Evolutionary conservation across 805 yeast species (phyloP).

Genomic region (Maudiozyma barnettii): DNA sequence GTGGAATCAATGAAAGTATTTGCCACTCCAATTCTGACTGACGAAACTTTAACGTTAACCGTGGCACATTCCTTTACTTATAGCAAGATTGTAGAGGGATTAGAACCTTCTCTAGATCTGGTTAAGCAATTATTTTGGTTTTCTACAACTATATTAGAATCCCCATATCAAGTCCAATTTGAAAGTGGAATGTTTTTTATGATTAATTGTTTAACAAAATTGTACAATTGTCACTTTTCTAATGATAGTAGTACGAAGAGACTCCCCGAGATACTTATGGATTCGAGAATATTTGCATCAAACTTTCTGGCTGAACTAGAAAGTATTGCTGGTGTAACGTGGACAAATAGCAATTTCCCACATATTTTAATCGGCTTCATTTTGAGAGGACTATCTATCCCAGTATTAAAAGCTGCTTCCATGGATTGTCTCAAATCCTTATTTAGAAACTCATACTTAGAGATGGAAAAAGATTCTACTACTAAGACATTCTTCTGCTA

Average conservation of each 20-base stretch:
- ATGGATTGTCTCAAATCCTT: conserved; percentile 35
- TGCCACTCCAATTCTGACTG: conserved; percentile 25
- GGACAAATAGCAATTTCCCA: conserved; percentile 40
- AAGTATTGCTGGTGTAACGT: conserved; percentile 26
- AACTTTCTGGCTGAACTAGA: conserved; percentile 36
- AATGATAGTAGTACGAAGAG: conserved; percentile 20
- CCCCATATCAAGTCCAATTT: conserved; percentile 26
- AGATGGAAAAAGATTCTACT: conserved; percentile 14
- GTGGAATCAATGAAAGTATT: conserved; percentile 25
- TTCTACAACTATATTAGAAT: conserved; percentile 23
- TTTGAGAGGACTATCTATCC: conserved; percentile 47
- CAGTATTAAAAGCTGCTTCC: conserved; percentile 45
- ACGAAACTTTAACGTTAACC: conserved; percentile 21
- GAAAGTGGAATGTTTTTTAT: conserved; percentile 33
- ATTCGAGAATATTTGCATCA: conserved; percentile 33
- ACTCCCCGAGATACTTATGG: conserved; percentile 25
- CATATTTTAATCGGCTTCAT: conserved; percentile 37
- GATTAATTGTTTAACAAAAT: conserved; percentile 23
- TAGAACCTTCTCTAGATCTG: conserved; percentile 22
- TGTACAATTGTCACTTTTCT: conserved; percentile 22
- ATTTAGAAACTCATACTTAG: conserved; percentile 35
- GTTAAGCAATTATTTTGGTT: conserved; percentile 30
- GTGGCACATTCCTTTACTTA: conserved; percentile 31
- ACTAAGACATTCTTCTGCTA: conserved; percentile 13
- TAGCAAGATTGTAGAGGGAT: conserved; percentile 30